These are phyloP conservation scores for Panus rudis DNA, from an alignment of 768 basidiomycete genomes.

Conservation along the genomic window DNA sequence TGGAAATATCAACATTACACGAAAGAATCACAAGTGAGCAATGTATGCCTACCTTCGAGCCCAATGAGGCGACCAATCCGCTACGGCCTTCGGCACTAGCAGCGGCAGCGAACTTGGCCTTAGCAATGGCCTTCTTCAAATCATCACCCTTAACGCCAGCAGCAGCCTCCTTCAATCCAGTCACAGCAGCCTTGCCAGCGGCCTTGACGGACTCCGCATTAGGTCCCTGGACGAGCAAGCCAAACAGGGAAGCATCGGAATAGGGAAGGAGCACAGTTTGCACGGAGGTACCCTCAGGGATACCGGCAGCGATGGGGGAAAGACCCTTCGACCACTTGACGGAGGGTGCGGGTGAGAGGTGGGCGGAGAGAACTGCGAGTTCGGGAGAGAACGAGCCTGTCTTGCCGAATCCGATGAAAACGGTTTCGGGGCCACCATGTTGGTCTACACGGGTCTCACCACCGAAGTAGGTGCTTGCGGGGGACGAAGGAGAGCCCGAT, in stretches of 20 bases:
- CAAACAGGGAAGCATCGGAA: constrained; percentile 86
- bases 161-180: constrained; percentile 49
- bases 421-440: constrained; percentile 55
- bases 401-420: constrained; percentile 87
- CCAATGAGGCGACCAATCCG: constrained; percentile 55
- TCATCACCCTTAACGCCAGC: constrained; percentile 47
- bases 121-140: constrained; percentile 74
- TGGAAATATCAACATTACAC: constrained; percentile 4
- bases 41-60: constrained; percentile 47
- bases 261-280: constrained; percentile 79
- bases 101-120: constrained; percentile 84
- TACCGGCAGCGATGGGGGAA: constrained; percentile 56
- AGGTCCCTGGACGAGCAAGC: constrained; percentile 68
- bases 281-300: constrained; percentile 57
- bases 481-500: constrained; percentile 25
- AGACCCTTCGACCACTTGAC: constrained; percentile 83
- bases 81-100: constrained; percentile 60
- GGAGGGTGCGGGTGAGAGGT: constrained; percentile 71
- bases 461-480: constrained; percentile 62
- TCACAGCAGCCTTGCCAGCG: constrained; percentile 62
- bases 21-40: neutral
- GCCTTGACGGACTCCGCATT: constrained; percentile 57
- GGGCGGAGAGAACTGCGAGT: constrained; percentile 70
- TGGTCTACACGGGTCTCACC: constrained; percentile 75
- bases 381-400: constrained; percentile 58